Base-by-base conservation (phyloP, 2,329 filamentous ascomycete species). In the Aspergillus clavatus region DNA sequence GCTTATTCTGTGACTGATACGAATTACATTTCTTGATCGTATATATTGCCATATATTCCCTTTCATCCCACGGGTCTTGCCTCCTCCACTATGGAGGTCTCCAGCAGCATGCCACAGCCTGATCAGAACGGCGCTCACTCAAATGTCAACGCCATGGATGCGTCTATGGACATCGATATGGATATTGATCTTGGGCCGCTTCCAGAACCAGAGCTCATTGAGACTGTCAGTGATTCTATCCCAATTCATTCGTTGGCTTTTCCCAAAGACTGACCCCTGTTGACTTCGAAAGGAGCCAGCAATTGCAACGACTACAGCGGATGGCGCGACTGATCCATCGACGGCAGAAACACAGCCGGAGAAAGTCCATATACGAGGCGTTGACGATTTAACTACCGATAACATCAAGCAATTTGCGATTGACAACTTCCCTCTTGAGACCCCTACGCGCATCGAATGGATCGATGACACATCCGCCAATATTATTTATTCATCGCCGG, bases 391-490 rank as follows among this genome's bases (percentile, higher is more conserved):
- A 62, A 87, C 85, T 24, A 89, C 89, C 22, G 78, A 82, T 44
- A 82, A 95, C 52, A 84, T 97, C 57, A 84, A 86, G 56, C 74
- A 78, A 47, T 96, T 89, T 58, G 80, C 88, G 7, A 69, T 74
- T 38, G 77, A 87, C 51, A 80, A 93, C 65, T 89, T 79, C 59
- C 71, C 75, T 27, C 64, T 68, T 11, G 73, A 76, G 44, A 61
- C 72, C 42, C 73, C 83, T 45, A 72, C 79, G 45, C 77, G 80
- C 50, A 75, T 96, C 52, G 89, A 97, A 70, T 98, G 93, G 93
- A 89, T 98, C 54, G 88, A 97, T 65, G 93, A 98, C 67, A 83
- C 81, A 5, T 91, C 89, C 0, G 88, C 89, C 51, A 97, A 97
- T 63, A 74, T 96, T 42, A 69, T 95, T 42, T 97, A 93, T 70